These are phyloP conservation scores for Acacia acuminata DNA, from an alignment of 306 rosid genomes.

Conservation along the genomic window DNA sequence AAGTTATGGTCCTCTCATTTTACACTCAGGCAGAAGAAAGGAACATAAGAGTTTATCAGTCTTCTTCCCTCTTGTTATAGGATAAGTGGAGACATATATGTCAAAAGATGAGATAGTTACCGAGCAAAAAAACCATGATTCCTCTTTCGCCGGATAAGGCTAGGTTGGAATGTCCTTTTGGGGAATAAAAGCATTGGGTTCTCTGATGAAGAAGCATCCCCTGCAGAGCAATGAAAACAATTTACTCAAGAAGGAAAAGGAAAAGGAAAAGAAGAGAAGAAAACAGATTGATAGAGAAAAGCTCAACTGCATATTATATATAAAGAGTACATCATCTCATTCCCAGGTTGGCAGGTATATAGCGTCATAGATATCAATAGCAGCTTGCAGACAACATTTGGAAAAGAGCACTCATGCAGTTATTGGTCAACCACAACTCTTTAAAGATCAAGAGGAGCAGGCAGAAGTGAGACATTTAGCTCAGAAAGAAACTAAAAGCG, in stretches of 20 bases:
- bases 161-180: constrained; percentile 90
- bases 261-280: too few species aligned
- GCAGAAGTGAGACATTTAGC: not conserved
- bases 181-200: constrained; percentile 85
- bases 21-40: not conserved
- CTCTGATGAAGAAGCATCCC: constrained; percentile 40
- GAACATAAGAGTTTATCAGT: not conserved
- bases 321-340: too few species aligned
- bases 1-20: not conserved
- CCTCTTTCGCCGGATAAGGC: constrained; percentile 78
- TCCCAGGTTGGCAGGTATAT: not conserved
- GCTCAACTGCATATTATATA: not conserved
- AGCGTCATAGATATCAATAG: not conserved
- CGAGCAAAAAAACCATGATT: constrained; percentile 93
- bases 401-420: not conserved
- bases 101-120: constrained; percentile 42
- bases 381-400: not conserved
- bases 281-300: not conserved
- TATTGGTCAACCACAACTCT: not conserved
- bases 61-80: not conserved
- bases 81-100: not conserved
- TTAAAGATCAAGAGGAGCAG: not conserved
- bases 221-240: constrained; percentile 9
- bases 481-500: not conserved
- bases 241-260: not conserved